phyloP scores from a whole-genome alignment of 768 basidiomycete genomes.

The Rhodosporidiobolus odoratus region DNA sequence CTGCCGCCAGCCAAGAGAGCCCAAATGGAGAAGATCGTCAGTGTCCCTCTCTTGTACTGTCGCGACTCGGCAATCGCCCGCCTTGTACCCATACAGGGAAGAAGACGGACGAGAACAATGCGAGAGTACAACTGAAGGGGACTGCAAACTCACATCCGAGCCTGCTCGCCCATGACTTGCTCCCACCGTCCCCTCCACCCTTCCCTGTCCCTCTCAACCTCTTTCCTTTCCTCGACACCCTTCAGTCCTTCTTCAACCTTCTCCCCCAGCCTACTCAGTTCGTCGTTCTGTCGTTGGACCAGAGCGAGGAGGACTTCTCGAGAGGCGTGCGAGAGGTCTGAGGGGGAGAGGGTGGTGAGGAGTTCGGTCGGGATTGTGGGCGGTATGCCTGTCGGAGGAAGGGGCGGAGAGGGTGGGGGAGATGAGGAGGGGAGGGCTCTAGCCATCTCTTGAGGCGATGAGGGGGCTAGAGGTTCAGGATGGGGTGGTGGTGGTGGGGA shows the following conservation, averaged over 20 bases:
- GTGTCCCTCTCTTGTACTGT: neutral
- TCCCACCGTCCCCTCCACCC: neutral
- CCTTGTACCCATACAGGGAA: neutral
- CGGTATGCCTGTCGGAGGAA: neutral
- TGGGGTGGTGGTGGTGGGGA: neutral
- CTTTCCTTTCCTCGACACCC: neutral
- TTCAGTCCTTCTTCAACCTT: neutral
- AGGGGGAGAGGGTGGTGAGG: neutral
- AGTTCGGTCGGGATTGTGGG: neutral
- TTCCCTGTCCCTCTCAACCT: neutral
- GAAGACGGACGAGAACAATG: neutral
- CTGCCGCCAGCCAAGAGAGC: conserved; percentile 46
- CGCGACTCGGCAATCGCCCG: neutral
- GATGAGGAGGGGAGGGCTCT: neutral
- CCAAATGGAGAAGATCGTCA: neutral
- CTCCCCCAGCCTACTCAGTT: neutral
- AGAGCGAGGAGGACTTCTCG: conserved; percentile 13
- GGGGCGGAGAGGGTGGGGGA: neutral
- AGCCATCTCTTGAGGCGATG: neutral
- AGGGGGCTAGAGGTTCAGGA: neutral
- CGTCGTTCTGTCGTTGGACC: neutral
- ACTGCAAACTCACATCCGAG: neutral
- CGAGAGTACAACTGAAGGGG: too few species aligned
- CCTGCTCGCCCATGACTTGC: conserved; percentile 9
- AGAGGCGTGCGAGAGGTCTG: neutral